Evolutionary conservation across 345 rosid genomes (phyloP), one percentile per base, ranked within the genome.

Genomic region (Gossypium thurberi): DNA sequence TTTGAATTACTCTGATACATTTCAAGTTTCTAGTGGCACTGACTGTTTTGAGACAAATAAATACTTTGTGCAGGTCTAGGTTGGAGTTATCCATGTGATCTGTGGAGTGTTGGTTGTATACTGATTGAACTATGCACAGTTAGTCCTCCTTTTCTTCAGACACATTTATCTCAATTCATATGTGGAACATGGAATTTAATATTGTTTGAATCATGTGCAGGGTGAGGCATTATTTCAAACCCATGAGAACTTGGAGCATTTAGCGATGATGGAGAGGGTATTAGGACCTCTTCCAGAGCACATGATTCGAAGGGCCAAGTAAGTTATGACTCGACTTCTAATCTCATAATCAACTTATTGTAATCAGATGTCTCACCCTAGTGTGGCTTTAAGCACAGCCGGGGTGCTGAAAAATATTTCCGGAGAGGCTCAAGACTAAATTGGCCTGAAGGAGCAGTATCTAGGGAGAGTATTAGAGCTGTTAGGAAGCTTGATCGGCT

Each of bases 371-470:
- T 48, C 72, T 50, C 86, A 28, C 5, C 33, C 11, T 18, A 40
- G 46, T 44, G 74, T 65, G 73, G 23, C 5, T 73, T 61, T 65
- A 17, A 56, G 2, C 77, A 76, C 83, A 92, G 97, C 70, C 84
- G 67, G 10, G 90, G 90, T 51, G 55, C 55, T 15, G 92, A 88
- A 79, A 92, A 87, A 69, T 90, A 86, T 80, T 86, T 88, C 74
- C 83, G 88, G 81, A 85, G 84, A 81, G 91, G 90, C 10, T 72
- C 76, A 17, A 82, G 89, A 72, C 74, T 92, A 47, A 83, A 92
- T 83, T 92, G 96, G 96, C 96, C 98, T 55, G 98, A 87, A 79
- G 96, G 98, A 8, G 96, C 94, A 51, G 86, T 77, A 55, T 90
- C 96, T 14, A 82, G 94, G 74, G 96, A 89, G 67, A 90, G 96